Evolutionary conservation across 352 stramenopile genomes (phyloP), one percentile per base, ranked within the genome.

Genomic region (Pilasporangium apinafurcum): DNA sequence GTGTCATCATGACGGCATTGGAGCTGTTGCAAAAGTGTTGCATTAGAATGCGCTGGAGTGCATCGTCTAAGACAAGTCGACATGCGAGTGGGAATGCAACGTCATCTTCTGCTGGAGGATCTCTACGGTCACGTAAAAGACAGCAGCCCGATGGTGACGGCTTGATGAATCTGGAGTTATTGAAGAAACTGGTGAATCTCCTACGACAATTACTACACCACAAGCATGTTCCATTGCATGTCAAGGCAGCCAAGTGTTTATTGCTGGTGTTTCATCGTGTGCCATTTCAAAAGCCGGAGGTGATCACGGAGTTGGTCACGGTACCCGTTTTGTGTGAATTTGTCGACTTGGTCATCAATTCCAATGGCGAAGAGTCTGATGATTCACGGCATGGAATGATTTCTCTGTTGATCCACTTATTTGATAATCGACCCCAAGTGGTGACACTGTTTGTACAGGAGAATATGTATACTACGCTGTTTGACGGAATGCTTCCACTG

Each of bases 11-110:
- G 29, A 88, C 65, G 3, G 62, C 76, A 3, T 43, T 93, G 17
- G 61, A 68, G 18, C 62, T 93, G 14, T 50, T 93, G 24, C 76
- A 86, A 25, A 87, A 83, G 30, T 87, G 79, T 18, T 91, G 78
- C 33, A 35, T 76, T 16, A 83, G 72, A 40, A 56, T 91, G 51
- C 73, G 75, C 30, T 91, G 79, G 79, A 46, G 49, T 16, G 16
- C 12, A 17, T 8, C n/a, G 10, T 18, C 31, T 27, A 26, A 21
- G 43, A 18, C 13, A 16, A 30, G 22, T 18, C 29, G 1, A 29
- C 45, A 30, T 5, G 32, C 20, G 13, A 24, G 38, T 20, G 44
- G 24, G 10, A 41, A 26, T 26, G 41, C 51, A 18, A 38, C 34
- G 21, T 13, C 18, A 18, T 38, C 22, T 21, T 32, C 31, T 18